These are phyloP conservation scores for Globisporangium apiculatum DNA, from an alignment of 352 stramenopile genomes.

Conservation along the genomic window DNA sequence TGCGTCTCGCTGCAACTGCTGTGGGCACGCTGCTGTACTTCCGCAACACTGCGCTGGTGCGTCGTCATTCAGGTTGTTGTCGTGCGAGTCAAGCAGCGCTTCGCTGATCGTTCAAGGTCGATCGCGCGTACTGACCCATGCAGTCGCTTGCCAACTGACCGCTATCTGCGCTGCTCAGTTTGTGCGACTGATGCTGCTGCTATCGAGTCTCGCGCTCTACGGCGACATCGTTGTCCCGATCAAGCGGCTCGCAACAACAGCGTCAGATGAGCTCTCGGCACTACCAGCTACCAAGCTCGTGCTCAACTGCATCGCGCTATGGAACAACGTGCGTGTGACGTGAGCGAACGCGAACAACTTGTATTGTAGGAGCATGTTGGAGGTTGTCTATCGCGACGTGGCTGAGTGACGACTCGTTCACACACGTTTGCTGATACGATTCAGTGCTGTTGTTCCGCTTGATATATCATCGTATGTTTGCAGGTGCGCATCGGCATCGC, in stretches of 20 bases:
- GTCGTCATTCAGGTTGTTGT: not conserved
- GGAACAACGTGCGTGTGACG: conserved; percentile 21
- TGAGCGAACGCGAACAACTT: not conserved
- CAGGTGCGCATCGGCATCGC: conserved; percentile 28
- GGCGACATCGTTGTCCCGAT: conserved; percentile 48
- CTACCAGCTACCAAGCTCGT: conserved; percentile 18
- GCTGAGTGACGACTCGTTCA: not conserved
- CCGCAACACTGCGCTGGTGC: conserved; percentile 46
- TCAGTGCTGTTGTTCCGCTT: not conserved
- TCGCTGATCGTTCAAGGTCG: too few relatives aligned
- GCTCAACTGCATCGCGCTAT: conserved; percentile 33
- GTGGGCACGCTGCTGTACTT: conserved; percentile 48
- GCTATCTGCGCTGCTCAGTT: conserved; percentile 24
- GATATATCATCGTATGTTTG: not conserved
- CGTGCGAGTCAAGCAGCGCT: not conserved
- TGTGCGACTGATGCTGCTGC: conserved; percentile 44
- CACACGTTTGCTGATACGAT: not conserved
- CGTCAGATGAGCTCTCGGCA: conserved; percentile 2
- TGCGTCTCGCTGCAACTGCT: conserved; percentile 26
- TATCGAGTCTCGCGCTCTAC: conserved; percentile 44
- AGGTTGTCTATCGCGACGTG: not conserved
- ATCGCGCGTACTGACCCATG: not conserved
- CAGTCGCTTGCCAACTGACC: not conserved
- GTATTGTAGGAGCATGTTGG: not conserved
- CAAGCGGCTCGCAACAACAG: conserved; percentile 12